These are phyloP conservation scores for Helianthus tuberosus DNA, from an alignment of 129 eudicot species.

Conservation along the genomic window DNA sequence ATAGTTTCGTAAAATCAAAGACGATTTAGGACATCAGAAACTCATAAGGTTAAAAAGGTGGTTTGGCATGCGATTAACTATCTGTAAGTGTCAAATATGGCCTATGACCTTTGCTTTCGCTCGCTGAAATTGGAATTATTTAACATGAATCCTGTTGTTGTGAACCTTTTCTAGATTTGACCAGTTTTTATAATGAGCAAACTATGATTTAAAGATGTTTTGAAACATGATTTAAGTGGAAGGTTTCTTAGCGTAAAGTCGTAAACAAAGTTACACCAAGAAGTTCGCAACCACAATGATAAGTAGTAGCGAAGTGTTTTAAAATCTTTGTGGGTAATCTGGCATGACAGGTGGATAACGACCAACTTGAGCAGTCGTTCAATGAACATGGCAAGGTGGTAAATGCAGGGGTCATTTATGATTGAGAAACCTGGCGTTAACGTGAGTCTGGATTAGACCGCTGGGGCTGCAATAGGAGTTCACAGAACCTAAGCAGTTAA, in stretches of 20 bases:
- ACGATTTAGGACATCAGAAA: no score
- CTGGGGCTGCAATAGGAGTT: no score
- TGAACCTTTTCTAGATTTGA: no score
- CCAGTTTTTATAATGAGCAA: not conserved
- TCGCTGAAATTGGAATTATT: no score
- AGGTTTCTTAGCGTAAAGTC: conserved; percentile 39
- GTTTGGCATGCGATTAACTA: no score
- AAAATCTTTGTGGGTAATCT: conserved; percentile 86
- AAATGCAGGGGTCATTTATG: conserved; percentile 67
- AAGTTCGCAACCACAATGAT: conserved; percentile 69
- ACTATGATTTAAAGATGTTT: not conserved
- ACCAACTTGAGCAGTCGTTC: conserved; percentile 68
- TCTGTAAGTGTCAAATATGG: no score
- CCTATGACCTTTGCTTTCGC: no score
- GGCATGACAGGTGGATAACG: conserved; percentile 80
- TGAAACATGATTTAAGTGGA: conserved; percentile 61
- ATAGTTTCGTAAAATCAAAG: no score
- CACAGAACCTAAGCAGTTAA: no score
- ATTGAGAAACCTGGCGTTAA: conserved; percentile 76
- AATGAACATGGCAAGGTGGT: conserved; percentile 74
- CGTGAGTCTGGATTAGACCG: conserved; percentile 92
- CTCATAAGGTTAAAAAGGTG: no score
- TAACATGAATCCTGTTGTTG: no score
- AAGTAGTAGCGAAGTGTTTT: conserved; percentile 48
- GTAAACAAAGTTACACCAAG: conserved; percentile 87